Conservation (phyloP, 306 rosid species). For the Astragalus glycyphyllos region DNA sequence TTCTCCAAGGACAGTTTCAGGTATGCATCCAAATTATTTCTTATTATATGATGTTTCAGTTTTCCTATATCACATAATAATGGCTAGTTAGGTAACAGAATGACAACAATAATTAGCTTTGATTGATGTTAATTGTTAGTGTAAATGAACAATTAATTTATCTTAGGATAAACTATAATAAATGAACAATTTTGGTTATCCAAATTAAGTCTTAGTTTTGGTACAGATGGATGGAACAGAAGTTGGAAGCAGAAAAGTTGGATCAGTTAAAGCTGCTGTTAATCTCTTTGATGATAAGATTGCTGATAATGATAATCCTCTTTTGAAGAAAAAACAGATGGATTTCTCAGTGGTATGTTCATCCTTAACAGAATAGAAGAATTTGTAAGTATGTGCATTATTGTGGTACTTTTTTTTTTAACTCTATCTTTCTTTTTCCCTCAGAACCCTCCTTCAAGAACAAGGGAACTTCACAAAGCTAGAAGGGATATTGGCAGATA, state of each 20-base stretch:
- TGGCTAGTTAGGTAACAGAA: constrained; percentile 8
- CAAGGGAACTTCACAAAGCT: constrained; percentile 67
- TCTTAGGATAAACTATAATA: constrained; percentile 26
- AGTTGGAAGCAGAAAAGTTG: constrained; percentile 53
- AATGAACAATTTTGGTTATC: constrained; percentile 9
- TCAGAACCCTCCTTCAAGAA: constrained; percentile 58
- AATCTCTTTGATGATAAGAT: constrained; percentile 58
- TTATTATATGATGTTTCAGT: constrained; percentile 4
- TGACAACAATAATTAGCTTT: not conserved
- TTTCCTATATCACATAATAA: not conserved
- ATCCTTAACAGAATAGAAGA: not conserved
- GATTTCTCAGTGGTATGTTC: constrained; percentile 59
- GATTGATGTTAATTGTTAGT: not conserved
- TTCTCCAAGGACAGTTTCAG: constrained; percentile 36
- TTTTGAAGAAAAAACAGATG: constrained; percentile 49
- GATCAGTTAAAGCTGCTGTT: constrained; percentile 63
- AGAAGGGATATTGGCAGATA: constrained; percentile 58
- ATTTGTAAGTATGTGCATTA: constrained; percentile 10
- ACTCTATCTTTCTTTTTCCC: not conserved
- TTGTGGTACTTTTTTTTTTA: constrained; percentile 12
- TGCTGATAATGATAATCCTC: constrained; percentile 45
- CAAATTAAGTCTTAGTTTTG: constrained; percentile 30
- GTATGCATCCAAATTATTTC: constrained; percentile 31
- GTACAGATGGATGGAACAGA: constrained; percentile 59
- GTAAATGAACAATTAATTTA: too few relatives aligned